A percentile compares a stretch with the other conserved stretches of the same genome.
These are phyloP conservation scores for Magnaporthiopsis rhizophila DNA, from an alignment of 2,329 filamentous ascomycete species.

Conservation along the genomic window DNA sequence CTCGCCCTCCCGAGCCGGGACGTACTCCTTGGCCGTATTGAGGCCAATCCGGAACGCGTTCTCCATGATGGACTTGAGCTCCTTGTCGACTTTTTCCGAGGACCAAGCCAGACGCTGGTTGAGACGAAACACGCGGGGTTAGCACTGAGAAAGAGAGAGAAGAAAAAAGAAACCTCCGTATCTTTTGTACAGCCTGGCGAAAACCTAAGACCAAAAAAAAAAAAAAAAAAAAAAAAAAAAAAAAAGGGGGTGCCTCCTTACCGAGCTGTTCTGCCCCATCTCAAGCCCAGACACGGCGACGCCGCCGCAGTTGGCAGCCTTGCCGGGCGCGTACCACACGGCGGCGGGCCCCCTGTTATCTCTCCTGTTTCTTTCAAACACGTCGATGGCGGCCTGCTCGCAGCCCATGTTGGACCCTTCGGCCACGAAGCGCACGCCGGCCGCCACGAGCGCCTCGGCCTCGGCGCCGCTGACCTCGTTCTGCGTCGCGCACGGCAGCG, in stretches of 20 bases:
- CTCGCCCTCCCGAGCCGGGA: constrained; percentile 68
- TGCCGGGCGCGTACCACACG: constrained; percentile 95
- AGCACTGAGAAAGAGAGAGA: neutral
- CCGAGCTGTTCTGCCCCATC: constrained; percentile 92
- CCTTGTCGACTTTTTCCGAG: constrained; percentile 77
- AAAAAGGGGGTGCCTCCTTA: constrained; percentile 10
- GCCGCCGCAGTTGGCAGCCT: constrained; percentile 95
- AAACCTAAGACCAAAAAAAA: too few species aligned
- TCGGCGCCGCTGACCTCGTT: constrained; percentile 95
- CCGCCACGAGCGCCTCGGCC: constrained; percentile 69
- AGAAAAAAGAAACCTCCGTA: neutral
- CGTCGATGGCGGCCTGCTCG: constrained; percentile 88
- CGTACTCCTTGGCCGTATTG: constrained; percentile 82
- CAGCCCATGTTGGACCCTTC: constrained; percentile 99
- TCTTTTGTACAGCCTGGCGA: neutral
- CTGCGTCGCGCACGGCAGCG: constrained; percentile 88
- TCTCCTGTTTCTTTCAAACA: constrained; percentile 74
- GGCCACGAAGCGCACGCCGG: constrained; percentile 77
- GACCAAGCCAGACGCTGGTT: constrained; percentile 72
- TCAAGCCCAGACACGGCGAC: constrained; percentile 95
- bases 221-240: too few species aligned
- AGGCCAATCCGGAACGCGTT: constrained; percentile 84
- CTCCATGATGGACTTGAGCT: constrained; percentile 94
- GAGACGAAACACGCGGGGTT: neutral
- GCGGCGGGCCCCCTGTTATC: constrained; percentile 39